Evolutionary conservation across 2,329 filamentous ascomycete species (phyloP).

Genomic region (Ceratocystis alfenasii): DNA sequence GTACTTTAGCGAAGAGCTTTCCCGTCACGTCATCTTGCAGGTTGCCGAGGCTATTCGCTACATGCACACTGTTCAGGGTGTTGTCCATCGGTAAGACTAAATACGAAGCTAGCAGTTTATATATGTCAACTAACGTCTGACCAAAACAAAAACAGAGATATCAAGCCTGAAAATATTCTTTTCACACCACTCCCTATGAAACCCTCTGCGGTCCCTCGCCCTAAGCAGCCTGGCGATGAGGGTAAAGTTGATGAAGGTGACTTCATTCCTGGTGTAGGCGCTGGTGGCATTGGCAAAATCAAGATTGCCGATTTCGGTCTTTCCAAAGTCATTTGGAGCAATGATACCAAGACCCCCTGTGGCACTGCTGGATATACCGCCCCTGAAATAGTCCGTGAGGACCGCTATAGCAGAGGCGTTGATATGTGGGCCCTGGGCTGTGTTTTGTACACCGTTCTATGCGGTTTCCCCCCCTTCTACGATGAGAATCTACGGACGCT

Average conservation of each 20-base stretch:
- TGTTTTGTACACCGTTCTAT: conserved; percentile 90
- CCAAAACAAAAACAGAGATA: conserved; percentile 54
- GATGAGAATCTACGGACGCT: conserved; percentile 95
- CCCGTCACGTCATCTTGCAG: conserved; percentile 85
- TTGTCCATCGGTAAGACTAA: conserved; percentile 77
- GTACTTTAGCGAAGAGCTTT: conserved; percentile 94
- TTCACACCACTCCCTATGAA: conserved; percentile 79
- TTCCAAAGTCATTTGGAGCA: conserved; percentile 97
- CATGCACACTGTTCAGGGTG: conserved; percentile 83
- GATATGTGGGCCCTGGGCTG: conserved; percentile 99
- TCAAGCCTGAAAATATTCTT: conserved; percentile 94
- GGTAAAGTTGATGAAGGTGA: conserved; percentile 96
- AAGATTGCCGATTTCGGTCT: conserved; percentile 98
- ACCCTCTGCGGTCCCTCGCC: conserved; percentile 68
- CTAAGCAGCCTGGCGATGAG: conserved; percentile 76
- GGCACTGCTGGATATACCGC: conserved; percentile 97
- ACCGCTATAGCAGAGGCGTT: conserved; percentile 95
- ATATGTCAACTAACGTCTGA: neutral
- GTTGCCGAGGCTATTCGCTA: conserved; percentile 89
- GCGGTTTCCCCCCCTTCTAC: conserved; percentile 96
- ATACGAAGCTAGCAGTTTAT: neutral
- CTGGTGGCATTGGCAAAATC: conserved; percentile 84
- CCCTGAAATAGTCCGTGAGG: conserved; percentile 97
- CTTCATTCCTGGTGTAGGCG: conserved; percentile 67
- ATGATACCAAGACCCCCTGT: conserved; percentile 97